Base-by-base conservation (phyloP, 306 rosid species). In the Sesbania bispinosa region DNA sequence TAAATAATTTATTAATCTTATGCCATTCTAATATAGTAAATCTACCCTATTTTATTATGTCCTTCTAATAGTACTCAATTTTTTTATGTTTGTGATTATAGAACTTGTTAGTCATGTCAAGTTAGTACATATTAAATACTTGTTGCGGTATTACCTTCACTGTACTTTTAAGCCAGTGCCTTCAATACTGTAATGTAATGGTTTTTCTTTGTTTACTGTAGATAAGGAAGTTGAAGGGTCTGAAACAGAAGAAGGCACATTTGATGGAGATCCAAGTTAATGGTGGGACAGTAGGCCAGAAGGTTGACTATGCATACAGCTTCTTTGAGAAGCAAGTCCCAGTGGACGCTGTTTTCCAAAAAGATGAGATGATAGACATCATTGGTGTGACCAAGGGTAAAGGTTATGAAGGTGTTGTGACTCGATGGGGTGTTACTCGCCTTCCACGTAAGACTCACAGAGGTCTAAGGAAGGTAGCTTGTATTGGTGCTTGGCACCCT, bases 401-500 rank as follows among this genome's bases (percentile, higher is more conserved):
- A 39, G 97, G 97, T 65, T 91, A 88, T 10, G 97, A 91, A 79
- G 97, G 96, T 72, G 97, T 91, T 1, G 97, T 91, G 0, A 91
- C 97, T 43, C 86, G 96, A 2, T 91, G 96, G 97, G 97, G 97
- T 35, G 97, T 91, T 8, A 91, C 97, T 36, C 88, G 97, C 1
- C 97, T 91, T 39, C 97, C 97, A 0, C 93, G 96, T 19, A 91
- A 91, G 88, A 88, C 97, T 0, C 97, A 88, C 54, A 85, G 97
- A 50, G 97, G 97, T 78, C 82, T 91, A 10, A 79, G 97, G 79
- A 91, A 91, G 89, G 97, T 91, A 20, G 97, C 97, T 51, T 91
- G 97, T 80, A 91, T 91, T 72, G 97, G 97, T 84, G 93, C 97
- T 1, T 91, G 97, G 96, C 97, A 91, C 73, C 97, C 96, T 71